These are phyloP conservation scores for Tylopilus orsonianus DNA, from an alignment of 1,284 basidiomycete genomes.

Conservation along the genomic window DNA sequence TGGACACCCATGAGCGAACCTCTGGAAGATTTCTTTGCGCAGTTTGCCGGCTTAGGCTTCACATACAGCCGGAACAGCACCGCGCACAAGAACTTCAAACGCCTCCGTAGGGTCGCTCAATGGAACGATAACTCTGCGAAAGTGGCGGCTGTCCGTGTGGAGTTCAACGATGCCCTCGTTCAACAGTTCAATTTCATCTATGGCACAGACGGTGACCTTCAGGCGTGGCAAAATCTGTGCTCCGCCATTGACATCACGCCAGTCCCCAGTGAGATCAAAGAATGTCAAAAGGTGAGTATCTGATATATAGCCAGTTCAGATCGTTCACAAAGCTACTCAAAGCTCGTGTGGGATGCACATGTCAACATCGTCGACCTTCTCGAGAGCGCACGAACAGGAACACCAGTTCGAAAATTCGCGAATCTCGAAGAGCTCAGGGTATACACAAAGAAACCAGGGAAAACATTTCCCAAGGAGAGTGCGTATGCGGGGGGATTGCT, in stretches of 20 bases:
- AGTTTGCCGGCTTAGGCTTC: slow-evolving; percentile 13
- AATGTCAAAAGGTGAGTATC: slow-evolving; percentile 26
- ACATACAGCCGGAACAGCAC: slow-evolving; percentile 11
- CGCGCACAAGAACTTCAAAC: slow-evolving; percentile 17
- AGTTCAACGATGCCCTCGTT: slow-evolving; percentile 29
- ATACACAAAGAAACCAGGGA: slow-evolving; percentile 34
- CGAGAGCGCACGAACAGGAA: slow-evolving; percentile 17
- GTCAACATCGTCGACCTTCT: slow-evolving; percentile 43
- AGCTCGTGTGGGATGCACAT: slow-evolving; percentile 33
- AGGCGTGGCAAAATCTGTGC: slow-evolving; percentile 35
- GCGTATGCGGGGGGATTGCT: slow-evolving; percentile 41
- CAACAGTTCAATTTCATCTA: slow-evolving; percentile 35
- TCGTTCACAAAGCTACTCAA: not conserved
- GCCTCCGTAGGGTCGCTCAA: slow-evolving; percentile 5
- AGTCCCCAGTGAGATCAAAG: slow-evolving; percentile 24
- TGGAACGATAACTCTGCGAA: slow-evolving; percentile 3
- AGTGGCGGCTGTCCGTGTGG: slow-evolving; percentile 3
- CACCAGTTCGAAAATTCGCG: slow-evolving; percentile 26
- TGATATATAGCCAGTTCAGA: no score
- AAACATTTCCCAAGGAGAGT: slow-evolving; percentile 40
- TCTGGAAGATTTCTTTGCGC: slow-evolving; percentile 18
- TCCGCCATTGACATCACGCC: slow-evolving; percentile 17
- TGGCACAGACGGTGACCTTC: slow-evolving; percentile 31
- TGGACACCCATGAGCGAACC: no score
- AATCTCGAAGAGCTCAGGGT: slow-evolving; percentile 31